Evolutionary conservation across 192 early-diverging fungal species (phyloP), one percentile per base, ranked within the genome.

Genomic region (Chytriomyces hyalinus): DNA sequence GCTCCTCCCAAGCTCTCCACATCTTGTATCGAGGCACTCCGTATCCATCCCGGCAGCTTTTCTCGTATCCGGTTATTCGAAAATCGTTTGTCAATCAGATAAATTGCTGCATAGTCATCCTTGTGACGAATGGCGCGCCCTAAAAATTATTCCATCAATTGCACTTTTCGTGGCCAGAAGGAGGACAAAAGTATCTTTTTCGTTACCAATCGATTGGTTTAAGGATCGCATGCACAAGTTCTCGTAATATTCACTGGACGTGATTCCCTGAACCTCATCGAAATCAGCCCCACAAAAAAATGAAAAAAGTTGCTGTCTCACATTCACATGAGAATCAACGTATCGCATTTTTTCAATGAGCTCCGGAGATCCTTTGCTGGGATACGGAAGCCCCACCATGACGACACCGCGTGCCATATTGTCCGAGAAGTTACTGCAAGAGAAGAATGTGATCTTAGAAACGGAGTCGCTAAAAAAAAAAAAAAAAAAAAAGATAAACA

Each of bases 191-290:
- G 26, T 20, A n/a, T n/a, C n/a, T 0, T 26, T 7, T 36, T 67
- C 57, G 62, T 49, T 26, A 89, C 88, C 88, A 66, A 94, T 94
- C 4, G 90, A 91, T 83, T 97, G 95, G 81, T 98, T 96, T 0
- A 97, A 93, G 4, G 94, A 93, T 24, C 91, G 89, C 95, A 97
- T 97, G 81, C 94, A 96, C 49, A 97, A 78, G 69, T 95, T 93
- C 73, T 97, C 93, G 70, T 95, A 96, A 70, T 94, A 92, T 45
- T 94, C 94, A 65, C 78, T 87, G 6, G 84, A 86, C 7, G 75
- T 49, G 43, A 61, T 61, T 45, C 61, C 61, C 69, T 71, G 50
- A 36, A 68, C 4, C 3, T 36, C 36, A 36, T 57, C 3, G 53
- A 20, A 4, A n/a, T 20, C 13, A n/a, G 45, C n/a, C 8, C 13